Percentiles rank a stretch among this genome's conserved stretches.
These are phyloP conservation scores for Marchantia polymorpha DNA, from an alignment of 225 moss, liverwort and hornwort species.

Conservation along the genomic window DNA sequence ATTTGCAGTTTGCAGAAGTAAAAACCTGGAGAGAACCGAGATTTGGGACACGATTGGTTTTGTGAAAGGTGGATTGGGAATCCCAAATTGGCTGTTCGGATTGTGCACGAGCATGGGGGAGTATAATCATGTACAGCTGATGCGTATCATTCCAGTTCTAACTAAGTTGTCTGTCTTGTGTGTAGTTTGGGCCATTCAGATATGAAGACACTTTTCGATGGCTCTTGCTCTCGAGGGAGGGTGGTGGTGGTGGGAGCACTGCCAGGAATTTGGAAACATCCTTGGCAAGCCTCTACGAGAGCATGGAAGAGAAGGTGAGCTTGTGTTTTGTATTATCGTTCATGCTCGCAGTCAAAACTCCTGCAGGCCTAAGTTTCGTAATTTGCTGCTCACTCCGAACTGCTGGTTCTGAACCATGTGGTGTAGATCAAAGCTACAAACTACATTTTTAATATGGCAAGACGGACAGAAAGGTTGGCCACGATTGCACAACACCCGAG, in stretches of 20 bases:
- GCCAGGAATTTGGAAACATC: constrained; percentile 35
- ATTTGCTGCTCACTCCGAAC: not conserved
- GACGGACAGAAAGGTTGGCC: constrained; percentile 40
- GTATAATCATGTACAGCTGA: no score
- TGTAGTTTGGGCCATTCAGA: constrained; percentile 18
- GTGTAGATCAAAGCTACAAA: constrained; percentile 33
- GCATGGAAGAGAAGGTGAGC: constrained; percentile 38
- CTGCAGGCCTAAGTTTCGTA: not conserved
- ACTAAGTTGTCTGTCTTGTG: not conserved
- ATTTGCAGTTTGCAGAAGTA: no score
- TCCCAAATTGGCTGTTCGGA: no score
- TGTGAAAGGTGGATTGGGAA: no score
- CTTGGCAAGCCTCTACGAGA: constrained; percentile 40
- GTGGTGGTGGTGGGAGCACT: constrained; percentile 2
- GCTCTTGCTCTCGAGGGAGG: constrained; percentile 29
- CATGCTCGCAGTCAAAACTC: not conserved
- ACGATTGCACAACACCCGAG: constrained; percentile 32
- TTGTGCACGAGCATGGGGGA: no score
- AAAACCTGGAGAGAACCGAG: no score
- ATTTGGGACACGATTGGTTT: no score
- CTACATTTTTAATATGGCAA: constrained; percentile 26
- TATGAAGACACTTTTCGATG: constrained; percentile 31
- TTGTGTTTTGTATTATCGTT: not conserved
- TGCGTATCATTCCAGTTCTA: not conserved
- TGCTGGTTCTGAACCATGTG: not conserved